Evolutionary conservation across 1,284 basidiomycete genomes (phyloP), one percentile per base, ranked within the genome.

Genomic region (Pseudozyma thailandica): DNA sequence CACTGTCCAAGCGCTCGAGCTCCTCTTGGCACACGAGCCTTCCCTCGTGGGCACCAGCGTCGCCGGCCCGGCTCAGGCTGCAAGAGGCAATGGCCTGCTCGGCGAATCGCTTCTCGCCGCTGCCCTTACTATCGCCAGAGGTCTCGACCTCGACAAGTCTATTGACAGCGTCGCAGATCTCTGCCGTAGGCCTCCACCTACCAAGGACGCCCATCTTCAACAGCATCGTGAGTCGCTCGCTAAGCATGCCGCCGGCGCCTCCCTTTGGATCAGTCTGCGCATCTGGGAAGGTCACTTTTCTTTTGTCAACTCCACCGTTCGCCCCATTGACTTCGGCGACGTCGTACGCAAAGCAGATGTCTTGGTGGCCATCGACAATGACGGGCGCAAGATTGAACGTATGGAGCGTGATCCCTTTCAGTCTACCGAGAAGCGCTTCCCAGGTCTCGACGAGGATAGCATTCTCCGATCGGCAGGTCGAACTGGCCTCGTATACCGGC

Each of bases 281-380:
- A 58, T 72, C 27, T 72, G 70, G 70, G 59, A 72, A 51, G 70
- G 70, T 15, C 70, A 72, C 26, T 72, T 66, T 25, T 66, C 56
- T 12, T 60, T 72, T 27, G 62, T 68, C 45, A 68, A 62, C 33
- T 57, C 70, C 42, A 59, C 63, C 41, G 51, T 72, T 1, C 63
- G 63, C 16, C 70, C 70, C 27, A 59, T 72, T 16, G 48, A 63
- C 16, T 55, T 66, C 37, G 41, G 31, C 42, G 55, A 57, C 20
- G 26, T 72, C 6, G 46, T 41, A 0, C 41, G 28, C 21, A 66
- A 55, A 28, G 59, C 63, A 26, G 39, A 60, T 20, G 41, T 35
- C 35, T 48, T 72, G 48, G 48, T 72, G 12, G 63, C 63, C 15
- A 63, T 62, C 46, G 63, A 66, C 50, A 54, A 58, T 20, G 52